Base-by-base conservation (phyloP, 495 filamentous ascomycete species). In the Corynascus novoguineensis region DNA sequence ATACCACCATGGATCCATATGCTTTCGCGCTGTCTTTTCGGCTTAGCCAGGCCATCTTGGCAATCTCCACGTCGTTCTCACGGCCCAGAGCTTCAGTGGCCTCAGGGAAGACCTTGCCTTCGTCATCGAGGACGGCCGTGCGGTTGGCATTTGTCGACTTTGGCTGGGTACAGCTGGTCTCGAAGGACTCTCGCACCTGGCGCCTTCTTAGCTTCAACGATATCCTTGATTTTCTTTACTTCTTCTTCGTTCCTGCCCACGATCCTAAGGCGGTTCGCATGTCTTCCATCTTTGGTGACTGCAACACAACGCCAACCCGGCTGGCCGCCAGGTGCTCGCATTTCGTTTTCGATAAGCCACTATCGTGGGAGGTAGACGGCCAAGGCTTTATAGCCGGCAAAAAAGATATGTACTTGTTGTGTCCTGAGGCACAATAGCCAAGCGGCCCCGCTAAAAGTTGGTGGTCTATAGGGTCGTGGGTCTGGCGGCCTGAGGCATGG, bases 111-210 rank as follows among this genome's bases (percentile, higher is more conserved):
- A 55, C 40, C 52, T 35, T 55, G 25, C 52, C 40, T 46, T 45
- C 25, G 28, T 35, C 27, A 29, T 55, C 52, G 29, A 55, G 12
- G 40, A 46, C 17, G 24, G 53, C 53, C 42, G 14, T 56, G 9
- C 53, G 53, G 32, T 56, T 56, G 29, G 40, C 42, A 12, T 56
- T n/a, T 48, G 53, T 56, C 42, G 29, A 55, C 53, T 35, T 48
- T 55, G 53, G 48, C 41, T 37, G 42, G 53, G 53, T 55, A 55
- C 42, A 55, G 22, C 53, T 55, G 40, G 28, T 55, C 40, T 25
- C 41, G 51, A 32, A 54, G 51, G 38, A 54, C 51, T 31, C 37
- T 44, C 8, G 37, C 38, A 31, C 51, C 51, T 27, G 51, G 51
- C 22, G 22, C 10, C 24, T 54, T 54, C 51, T 54, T 54, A 1